Evolutionary conservation across 495 filamentous ascomycete species (phyloP), one percentile per base, ranked within the genome.

Genomic region (Amorphotheca resinae): DNA sequence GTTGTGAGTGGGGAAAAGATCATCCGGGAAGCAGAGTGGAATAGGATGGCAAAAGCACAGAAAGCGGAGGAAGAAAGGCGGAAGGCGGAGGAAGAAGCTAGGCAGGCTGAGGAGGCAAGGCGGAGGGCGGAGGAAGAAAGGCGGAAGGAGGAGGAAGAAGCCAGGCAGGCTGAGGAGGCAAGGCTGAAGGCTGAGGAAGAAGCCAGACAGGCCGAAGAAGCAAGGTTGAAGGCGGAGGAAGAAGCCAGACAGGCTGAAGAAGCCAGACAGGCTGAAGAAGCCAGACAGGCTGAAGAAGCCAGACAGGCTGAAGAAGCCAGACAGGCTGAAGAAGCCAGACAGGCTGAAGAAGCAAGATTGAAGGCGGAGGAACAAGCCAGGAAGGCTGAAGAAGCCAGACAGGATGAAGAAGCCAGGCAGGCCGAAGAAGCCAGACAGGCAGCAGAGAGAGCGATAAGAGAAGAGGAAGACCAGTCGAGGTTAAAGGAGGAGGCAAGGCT

Each of bases 1-100:
- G 76, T 75, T 11, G 50, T 54, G 0, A 14, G 40, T n/a, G 45
- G 44, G 1, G 50, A 57, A 20, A 33, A 45, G 22, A 53, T 44
- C 22, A 44, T 57, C 22, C 25, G 44, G 26, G 42, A 52, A 36
- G 50, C 42, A 28, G 50, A 56, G 38, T 56, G 53, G 53, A 41
- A 34, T 9, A 32, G 11, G 20, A 46, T 49, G 34, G 45, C 46
- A 9, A 54, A 42, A 22, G 32, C 20, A 7, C 25, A 36, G 38
- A 44, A 37, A 34, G 46, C 23, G 2, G 43, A 49, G 23, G 51
- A 49, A 18, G 51, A 36, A 3, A 49, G 56, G 30, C 51, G 54
- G 32, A 52, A 57, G 22, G 54, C 60, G 39, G 53, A 48, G 8
- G 59, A 59, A 39, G 58, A 57, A 38, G 56, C 49, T 42, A 45